Evolutionary conservation across 805 yeast genomes (phyloP).

Genomic region (Priceomyces fermenticarens): DNA sequence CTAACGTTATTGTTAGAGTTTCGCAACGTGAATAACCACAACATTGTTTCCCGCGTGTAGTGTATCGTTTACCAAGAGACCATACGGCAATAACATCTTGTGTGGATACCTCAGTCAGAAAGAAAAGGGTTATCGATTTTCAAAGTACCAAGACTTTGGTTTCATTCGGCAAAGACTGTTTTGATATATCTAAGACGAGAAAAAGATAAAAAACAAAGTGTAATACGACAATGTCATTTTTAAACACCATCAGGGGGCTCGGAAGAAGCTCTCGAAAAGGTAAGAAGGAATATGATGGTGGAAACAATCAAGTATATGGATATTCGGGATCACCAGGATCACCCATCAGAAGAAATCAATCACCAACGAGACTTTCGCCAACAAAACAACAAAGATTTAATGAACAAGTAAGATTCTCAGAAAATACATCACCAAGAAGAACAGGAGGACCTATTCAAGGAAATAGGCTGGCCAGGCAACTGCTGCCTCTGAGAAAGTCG

Average conservation of each 20-base stretch:
- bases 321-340: conserved; percentile 31
- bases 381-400: conserved; percentile 24
- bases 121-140: no score
- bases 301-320: conserved; percentile 25
- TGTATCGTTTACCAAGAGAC: no score
- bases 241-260: conserved; percentile 46
- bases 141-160: no score
- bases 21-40: no score
- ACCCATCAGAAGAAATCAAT: conserved; percentile 33
- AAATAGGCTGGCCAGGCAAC: conserved; percentile 8
- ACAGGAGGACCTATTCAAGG: conserved; percentile 6
- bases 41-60: no score
- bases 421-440: conserved; percentile 19
- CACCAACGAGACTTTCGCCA: conserved; percentile 43
- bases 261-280: conserved; percentile 45
- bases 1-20: no score
- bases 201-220: no score
- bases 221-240: conserved; percentile 36
- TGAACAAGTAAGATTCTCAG: conserved; percentile 8
- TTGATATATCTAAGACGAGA: no score
- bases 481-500: conserved; percentile 8
- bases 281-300: conserved; percentile 34
- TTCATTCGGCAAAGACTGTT: no score
- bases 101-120: no score
- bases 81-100: no score